Evolutionary conservation across 78 protist genomes (phyloP), one percentile per base, ranked within the genome.

Genomic region (Dictyostelium purpureum): DNA sequence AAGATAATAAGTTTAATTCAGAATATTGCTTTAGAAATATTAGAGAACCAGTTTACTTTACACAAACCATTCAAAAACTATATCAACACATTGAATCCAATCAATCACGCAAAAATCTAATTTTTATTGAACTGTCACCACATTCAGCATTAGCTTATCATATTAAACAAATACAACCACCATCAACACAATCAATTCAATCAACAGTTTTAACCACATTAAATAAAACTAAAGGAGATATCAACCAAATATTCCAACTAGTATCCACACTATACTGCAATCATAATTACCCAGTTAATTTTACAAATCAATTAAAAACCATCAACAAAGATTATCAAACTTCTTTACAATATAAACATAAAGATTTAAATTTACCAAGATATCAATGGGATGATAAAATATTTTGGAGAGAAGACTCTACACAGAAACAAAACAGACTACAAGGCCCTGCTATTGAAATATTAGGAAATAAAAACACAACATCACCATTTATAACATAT

Each of bases 341-440:
- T n/a, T n/a, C n/a, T n/a, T n/a, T n/a, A n/a, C n/a, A n/a, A n/a
- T n/a, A n/a, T n/a, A n/a, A n/a, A n/a, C n/a, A n/a, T n/a, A n/a
- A n/a, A n/a, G n/a, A n/a, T n/a, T n/a, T n/a, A n/a, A 19, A 28
- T 6, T 40, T 81, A 12, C 90, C 90, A 82, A 51, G 18, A 31
- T 82, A 82, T 35, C 90, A 82, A 70, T 82, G 90, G 90, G 90
- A 82, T 28, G 63, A 56, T 37, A 59, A 70, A 70, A 42, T 37
- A 28, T 82, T 69, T 54, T 82, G 90, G 90, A 9, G 26, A 35
- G 90, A 82, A 40, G 56, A 56, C n/a, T 33, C 42, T n/a, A n/a
- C n/a, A n/a, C n/a, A n/a, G n/a, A n/a, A n/a, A n/a, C n/a, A n/a
- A n/a, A n/a, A n/a, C n/a, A n/a, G n/a, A n/a, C n/a, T n/a, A n/a